Evolutionary conservation across 352 stramenopile genomes (phyloP).

Genomic region (Phytopythium helicoides): DNA sequence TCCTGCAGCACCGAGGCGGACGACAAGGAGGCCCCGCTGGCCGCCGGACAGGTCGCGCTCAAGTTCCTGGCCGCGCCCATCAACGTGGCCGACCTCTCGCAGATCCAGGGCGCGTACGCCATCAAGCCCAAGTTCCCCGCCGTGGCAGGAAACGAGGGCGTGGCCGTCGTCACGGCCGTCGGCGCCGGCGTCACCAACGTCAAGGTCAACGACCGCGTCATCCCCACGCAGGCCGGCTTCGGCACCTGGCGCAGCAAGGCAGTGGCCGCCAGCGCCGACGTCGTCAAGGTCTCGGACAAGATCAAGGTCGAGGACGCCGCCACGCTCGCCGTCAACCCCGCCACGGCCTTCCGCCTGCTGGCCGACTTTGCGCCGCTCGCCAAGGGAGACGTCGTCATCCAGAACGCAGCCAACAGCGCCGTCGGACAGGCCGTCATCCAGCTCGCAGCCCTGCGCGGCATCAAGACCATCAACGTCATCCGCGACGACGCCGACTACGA

Average conservation of each 20-base stretch:
- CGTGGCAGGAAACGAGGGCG: constrained; percentile 82
- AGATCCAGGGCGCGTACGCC: constrained; percentile 86
- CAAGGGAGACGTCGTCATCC: constrained; percentile 85
- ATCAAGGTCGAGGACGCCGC: constrained; percentile 85
- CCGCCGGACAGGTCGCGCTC: constrained; percentile 68
- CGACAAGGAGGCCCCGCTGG: constrained; percentile 50
- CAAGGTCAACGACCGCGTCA: constrained; percentile 87
- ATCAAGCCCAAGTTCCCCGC: constrained; percentile 77
- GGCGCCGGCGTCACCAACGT: constrained; percentile 76
- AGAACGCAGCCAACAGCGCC: constrained; percentile 88
- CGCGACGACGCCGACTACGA: constrained; percentile 82
- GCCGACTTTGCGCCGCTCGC: constrained; percentile 78
- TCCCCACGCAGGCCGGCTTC: constrained; percentile 65
- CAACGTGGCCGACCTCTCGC: constrained; percentile 85
- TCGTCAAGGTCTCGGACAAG: constrained; percentile 78
- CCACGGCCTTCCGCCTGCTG: constrained; percentile 85
- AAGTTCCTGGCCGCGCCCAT: constrained; percentile 90
- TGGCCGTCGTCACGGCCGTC: constrained; percentile 83
- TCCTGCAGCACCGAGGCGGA: constrained; percentile 52
- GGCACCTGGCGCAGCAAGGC: constrained; percentile 78
- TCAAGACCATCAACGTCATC: constrained; percentile 91
- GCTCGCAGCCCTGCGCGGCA: constrained; percentile 78
- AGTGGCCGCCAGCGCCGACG: constrained; percentile 55
- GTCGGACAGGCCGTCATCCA: constrained; percentile 89
- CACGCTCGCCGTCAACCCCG: constrained; percentile 79